phyloP scores from a whole-genome alignment of 805 yeast genomes.

The Candida maesae region DNA sequence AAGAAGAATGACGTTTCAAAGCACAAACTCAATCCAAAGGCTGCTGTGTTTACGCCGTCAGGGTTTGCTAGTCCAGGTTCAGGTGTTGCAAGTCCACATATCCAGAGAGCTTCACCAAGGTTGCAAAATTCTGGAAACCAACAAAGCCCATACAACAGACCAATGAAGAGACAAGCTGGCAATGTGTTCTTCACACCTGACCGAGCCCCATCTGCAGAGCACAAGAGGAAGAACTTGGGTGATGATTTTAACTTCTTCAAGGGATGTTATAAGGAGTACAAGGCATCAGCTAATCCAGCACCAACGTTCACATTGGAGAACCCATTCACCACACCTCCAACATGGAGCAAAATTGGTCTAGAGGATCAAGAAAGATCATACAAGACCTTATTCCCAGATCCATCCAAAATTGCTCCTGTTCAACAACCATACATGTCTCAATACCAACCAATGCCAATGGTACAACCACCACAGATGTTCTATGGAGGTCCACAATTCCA shows the following conservation, averaged over 20 bases:
- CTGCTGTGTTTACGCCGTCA: conserved; percentile 58
- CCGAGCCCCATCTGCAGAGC: conserved; percentile 26
- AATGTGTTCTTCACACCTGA: conserved; percentile 18
- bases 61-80: conserved; percentile 14
- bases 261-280: conserved; percentile 23
- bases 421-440: conserved; percentile 11
- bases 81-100: conserved; percentile 16
- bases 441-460: conserved; percentile 19
- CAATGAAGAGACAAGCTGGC: background rate
- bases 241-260: conserved; percentile 27
- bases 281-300: conserved; percentile 25
- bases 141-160: background rate
- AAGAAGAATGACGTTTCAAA: conserved; percentile 4
- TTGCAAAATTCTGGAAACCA: conserved; percentile 1
- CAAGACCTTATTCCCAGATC: conserved; percentile 46
- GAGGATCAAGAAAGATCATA: conserved; percentile 48
- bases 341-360: no score
- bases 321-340: conserved; percentile 72
- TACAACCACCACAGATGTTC: conserved; percentile 18
- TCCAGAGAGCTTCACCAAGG: conserved; percentile 25
- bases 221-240: conserved; percentile 24
- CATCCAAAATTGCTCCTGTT: conserved; percentile 11
- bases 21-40: conserved; percentile 68
- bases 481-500: conserved; percentile 14
- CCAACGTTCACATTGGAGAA: conserved; percentile 42